Conservation (phyloP, 495 filamentous ascomycete genomes). For the Xylaria cubensis region DNA sequence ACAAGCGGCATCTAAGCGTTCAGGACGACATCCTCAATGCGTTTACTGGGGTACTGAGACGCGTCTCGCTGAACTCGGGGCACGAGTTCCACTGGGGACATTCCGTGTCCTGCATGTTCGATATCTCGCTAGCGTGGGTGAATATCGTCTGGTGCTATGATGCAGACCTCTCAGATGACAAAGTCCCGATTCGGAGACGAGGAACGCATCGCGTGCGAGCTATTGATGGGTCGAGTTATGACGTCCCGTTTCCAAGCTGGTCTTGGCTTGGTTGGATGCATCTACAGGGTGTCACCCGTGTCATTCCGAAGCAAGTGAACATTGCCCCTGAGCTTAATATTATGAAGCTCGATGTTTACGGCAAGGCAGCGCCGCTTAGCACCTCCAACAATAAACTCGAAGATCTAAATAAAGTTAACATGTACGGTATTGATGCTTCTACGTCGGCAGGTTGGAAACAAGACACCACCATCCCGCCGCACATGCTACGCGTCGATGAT, state of each 20-base stretch:
- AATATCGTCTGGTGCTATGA: neutral
- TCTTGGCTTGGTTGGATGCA: constrained; percentile 32
- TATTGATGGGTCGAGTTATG: neutral
- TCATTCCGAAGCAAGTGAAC: constrained; percentile 22
- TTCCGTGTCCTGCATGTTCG: constrained; percentile 24
- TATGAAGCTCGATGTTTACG: constrained; percentile 7
- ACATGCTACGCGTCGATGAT: constrained; percentile 4
- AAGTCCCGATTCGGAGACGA: constrained; percentile 5
- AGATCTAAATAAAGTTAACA: neutral
- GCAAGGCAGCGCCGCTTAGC: neutral
- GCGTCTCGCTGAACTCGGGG: constrained; percentile 24
- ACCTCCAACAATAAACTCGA: neutral
- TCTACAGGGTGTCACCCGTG: constrained; percentile 15
- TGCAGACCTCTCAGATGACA: neutral
- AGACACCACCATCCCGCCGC: neutral
- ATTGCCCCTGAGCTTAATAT: constrained; percentile 29
- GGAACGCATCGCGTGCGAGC: neutral
- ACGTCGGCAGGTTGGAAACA: neutral
- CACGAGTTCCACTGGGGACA: constrained; percentile 32
- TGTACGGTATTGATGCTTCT: neutral
- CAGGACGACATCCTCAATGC: constrained; percentile 25
- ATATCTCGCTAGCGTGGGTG: neutral
- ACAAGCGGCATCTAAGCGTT: constrained; percentile 21
- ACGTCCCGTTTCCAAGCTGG: constrained; percentile 29
- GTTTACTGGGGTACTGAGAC: constrained; percentile 27